Percentiles rank a stretch among this genome's conserved stretches.
phyloP scores from a whole-genome alignment of 2,329 filamentous ascomycete species.

The Chaetothyriales sp. region DNA sequence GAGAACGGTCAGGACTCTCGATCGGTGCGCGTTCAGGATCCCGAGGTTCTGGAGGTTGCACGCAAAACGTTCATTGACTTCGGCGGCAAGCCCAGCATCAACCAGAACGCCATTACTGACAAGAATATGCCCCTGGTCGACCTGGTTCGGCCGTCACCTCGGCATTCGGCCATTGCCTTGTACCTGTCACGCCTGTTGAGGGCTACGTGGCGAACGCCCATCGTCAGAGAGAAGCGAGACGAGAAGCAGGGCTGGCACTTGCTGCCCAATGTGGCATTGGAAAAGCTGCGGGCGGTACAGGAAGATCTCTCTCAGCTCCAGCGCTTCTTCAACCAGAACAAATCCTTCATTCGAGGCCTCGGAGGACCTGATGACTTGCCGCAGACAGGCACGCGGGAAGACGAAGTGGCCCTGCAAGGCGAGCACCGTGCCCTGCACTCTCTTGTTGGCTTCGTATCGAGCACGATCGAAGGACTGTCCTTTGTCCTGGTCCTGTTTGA shows the following conservation, averaged over 20 bases:
- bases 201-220: slow-evolving; percentile 68
- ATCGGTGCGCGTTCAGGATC: slow-evolving; percentile 57
- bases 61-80: slow-evolving; percentile 81
- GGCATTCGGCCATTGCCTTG: slow-evolving; percentile 73
- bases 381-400: slow-evolving; percentile 63
- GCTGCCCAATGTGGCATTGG: slow-evolving; percentile 47
- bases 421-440: slow-evolving; percentile 88
- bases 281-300: slow-evolving; percentile 63
- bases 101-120: slow-evolving; percentile 56
- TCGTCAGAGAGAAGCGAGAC: slow-evolving; percentile 44
- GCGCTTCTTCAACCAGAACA: slow-evolving; percentile 75
- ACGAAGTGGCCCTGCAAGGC: slow-evolving; percentile 80
- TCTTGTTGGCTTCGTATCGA: slow-evolving; percentile 67
- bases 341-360: slow-evolving; percentile 79
- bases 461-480: slow-evolving; percentile 90
- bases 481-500: slow-evolving; percentile 93
- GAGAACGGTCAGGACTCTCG: slow-evolving; percentile 61
- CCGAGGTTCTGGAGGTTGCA: slow-evolving; percentile 70
- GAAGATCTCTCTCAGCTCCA: slow-evolving; percentile 63
- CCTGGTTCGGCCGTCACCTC: slow-evolving; percentile 69
- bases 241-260: slow-evolving; percentile 49
- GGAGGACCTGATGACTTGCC: slow-evolving; percentile 80
- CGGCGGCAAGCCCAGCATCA: slow-evolving; percentile 71
- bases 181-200: slow-evolving; percentile 82
- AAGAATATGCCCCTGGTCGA: slow-evolving; percentile 54